These are phyloP conservation scores for Wickerhamomyces ciferrii DNA, from an alignment of 805 yeast genomes.

Conservation along the genomic window DNA sequence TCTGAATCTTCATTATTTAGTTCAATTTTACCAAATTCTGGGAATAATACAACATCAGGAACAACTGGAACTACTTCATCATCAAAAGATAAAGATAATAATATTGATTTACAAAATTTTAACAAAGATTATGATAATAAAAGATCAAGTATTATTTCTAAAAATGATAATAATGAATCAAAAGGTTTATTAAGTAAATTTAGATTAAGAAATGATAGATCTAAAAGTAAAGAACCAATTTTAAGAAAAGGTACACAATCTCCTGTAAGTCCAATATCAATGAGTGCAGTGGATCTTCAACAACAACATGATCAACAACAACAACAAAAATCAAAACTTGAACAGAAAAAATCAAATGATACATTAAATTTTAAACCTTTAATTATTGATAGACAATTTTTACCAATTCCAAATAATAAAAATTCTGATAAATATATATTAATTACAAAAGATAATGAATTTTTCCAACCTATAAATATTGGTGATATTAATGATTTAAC, in stretches of 20 bases:
- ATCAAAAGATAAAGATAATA: not conserved
- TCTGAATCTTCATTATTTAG: slow-evolving; percentile 44
- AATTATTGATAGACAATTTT: slow-evolving; percentile 29
- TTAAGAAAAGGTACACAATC: slow-evolving; percentile 6
- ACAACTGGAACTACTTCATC: not conserved
- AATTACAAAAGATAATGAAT: slow-evolving; percentile 57
- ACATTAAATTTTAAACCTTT: slow-evolving; percentile 5
- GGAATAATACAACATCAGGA: not conserved
- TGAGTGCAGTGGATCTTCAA: slow-evolving; percentile 2
- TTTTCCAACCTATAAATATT: slow-evolving; percentile 46
- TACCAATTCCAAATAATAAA: slow-evolving; percentile 28
- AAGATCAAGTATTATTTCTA: slow-evolving; percentile 3
- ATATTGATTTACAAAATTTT: too few relatives aligned
- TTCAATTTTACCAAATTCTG: slow-evolving; percentile 18
- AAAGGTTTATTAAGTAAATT: slow-evolving; percentile 17
- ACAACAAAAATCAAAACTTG: not conserved
- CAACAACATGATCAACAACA: slow-evolving; percentile 1
- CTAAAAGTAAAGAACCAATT: slow-evolving; percentile 10
- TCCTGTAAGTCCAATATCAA: slow-evolving; percentile 14
- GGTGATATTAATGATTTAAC: slow-evolving; percentile 23
- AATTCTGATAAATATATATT: slow-evolving; percentile 38
- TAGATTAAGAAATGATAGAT: slow-evolving; percentile 11
- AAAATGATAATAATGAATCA: slow-evolving; percentile 8
- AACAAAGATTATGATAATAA: slow-evolving; percentile 13
- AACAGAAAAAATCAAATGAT: not conserved